Evolutionary conservation across 768 basidiomycete genomes (phyloP).

Genomic region (Dendrothele bispora): DNA sequence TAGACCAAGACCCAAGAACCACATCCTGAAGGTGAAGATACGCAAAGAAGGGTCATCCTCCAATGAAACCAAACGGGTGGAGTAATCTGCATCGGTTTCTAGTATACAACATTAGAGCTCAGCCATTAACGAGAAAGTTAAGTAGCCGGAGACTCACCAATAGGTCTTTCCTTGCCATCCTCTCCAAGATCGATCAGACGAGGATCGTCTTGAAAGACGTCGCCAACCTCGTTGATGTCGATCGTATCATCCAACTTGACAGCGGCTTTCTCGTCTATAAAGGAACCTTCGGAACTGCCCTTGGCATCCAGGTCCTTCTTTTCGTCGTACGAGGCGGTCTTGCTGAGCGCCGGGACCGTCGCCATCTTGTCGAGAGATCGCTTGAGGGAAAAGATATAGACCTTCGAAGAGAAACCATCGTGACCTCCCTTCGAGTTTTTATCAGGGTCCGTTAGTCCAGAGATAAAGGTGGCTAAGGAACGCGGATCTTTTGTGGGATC

Average conservation of each 20-base stretch:
- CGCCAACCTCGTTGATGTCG: slow-evolving; percentile 8
- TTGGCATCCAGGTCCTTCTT: no score
- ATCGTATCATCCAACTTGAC: not conserved
- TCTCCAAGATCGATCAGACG: slow-evolving; percentile 40
- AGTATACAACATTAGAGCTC: not conserved
- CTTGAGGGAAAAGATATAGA: no score
- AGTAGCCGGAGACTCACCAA: slow-evolving; percentile 29
- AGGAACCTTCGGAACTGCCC: not conserved
- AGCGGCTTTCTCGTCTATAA: slow-evolving; percentile 8
- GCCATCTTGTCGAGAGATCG: no score
- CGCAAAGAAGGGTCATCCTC: slow-evolving; percentile 52
- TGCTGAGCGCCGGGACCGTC: no score
- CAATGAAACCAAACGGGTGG: slow-evolving; percentile 47
- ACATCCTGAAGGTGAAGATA: slow-evolving; percentile 53
- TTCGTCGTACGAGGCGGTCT: slow-evolving; percentile 6
- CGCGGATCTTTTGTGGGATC: no score
- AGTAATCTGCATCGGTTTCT: slow-evolving; percentile 47
- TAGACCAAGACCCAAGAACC: slow-evolving; percentile 55
- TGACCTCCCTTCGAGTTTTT: no score
- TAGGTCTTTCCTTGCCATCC: slow-evolving; percentile 48
- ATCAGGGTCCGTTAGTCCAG: no score
- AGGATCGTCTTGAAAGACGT: slow-evolving; percentile 12
- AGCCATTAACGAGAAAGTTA: not conserved
- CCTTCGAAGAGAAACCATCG: no score
- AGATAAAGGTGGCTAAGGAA: no score